These are phyloP conservation scores for Cylindrodendrum hubeiense DNA, from an alignment of 2,329 filamentous ascomycete species.

Conservation along the genomic window DNA sequence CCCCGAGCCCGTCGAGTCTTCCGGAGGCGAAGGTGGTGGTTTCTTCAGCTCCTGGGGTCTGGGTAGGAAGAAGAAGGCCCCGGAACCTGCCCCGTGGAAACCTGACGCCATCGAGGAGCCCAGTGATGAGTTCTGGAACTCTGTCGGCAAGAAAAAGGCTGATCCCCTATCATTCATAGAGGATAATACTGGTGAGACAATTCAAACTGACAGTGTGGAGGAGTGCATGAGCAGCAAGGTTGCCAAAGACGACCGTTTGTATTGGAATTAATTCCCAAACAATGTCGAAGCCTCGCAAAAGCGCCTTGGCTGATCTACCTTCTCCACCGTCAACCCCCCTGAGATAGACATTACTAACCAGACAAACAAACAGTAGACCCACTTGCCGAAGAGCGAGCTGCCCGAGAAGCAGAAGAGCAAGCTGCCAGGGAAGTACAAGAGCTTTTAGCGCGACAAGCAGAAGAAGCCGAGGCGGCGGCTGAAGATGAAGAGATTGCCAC, in stretches of 20 bases:
- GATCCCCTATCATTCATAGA: slow-evolving; percentile 61
- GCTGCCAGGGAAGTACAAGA: slow-evolving; percentile 36
- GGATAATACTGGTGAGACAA: slow-evolving; percentile 59
- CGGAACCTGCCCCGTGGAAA: slow-evolving; percentile 50
- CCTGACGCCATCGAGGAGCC: slow-evolving; percentile 59
- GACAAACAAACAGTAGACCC: slow-evolving; percentile 50
- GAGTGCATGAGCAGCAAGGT: slow-evolving; percentile 58
- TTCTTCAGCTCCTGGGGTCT: slow-evolving; percentile 70
- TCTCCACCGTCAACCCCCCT: slow-evolving; percentile 64
- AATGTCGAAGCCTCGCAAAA: slow-evolving; percentile 56
- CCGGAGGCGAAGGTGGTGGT: slow-evolving; percentile 62
- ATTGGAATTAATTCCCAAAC: slow-evolving; percentile 57
- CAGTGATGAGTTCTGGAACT: slow-evolving; percentile 55
- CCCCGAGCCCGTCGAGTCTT: slow-evolving; percentile 47
- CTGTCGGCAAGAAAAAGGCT: slow-evolving; percentile 56
- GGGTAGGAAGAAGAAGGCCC: slow-evolving; percentile 58
- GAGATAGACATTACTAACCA: slow-evolving; percentile 58
- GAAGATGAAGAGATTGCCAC: slow-evolving; percentile 38
- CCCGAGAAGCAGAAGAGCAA: slow-evolving; percentile 28
- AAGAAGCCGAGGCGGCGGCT: slow-evolving; percentile 48
- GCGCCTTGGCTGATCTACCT: slow-evolving; percentile 56
- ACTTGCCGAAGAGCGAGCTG: slow-evolving; percentile 27
- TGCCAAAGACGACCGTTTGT: slow-evolving; percentile 57
- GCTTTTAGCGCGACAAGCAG: slow-evolving; percentile 40
- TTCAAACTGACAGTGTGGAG: slow-evolving; percentile 60